Conservation (phyloP, 2,329 filamentous ascomycete species). For the Cladobotryum protrusum region DNA sequence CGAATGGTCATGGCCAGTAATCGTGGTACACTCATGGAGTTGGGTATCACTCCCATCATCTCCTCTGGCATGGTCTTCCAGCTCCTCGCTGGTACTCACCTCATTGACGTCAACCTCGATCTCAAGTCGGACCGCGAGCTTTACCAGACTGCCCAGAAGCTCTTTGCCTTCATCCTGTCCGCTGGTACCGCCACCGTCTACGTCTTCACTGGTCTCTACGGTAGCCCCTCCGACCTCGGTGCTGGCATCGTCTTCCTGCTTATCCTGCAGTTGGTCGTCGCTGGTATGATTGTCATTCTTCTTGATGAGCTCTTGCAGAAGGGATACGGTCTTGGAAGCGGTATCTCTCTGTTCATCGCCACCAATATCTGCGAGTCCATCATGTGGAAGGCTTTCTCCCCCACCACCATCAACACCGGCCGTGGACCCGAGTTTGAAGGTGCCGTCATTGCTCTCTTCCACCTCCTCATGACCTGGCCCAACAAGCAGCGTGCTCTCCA, state of each 20-base stretch:
- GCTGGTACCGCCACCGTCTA: conserved; percentile 97
- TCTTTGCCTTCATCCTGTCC: conserved; percentile 94
- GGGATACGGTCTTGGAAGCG: conserved; percentile 95
- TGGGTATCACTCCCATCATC: conserved; percentile 98
- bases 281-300: conserved; percentile 97
- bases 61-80: conserved; percentile 99
- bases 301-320: conserved; percentile 99
- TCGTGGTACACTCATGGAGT: conserved; percentile 88
- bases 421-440: conserved; percentile 99
- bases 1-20: conserved; percentile 99
- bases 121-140: conserved; percentile 99
- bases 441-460: conserved; percentile 95
- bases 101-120: conserved; percentile 99
- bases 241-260: conserved; percentile 97
- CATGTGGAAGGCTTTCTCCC: conserved; percentile 99
- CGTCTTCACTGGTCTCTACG: conserved; percentile 96
- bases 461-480: conserved; percentile 95
- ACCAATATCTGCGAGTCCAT: conserved; percentile 99
- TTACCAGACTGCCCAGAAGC: conserved; percentile 99
- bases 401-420: conserved; percentile 98
- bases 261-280: conserved; percentile 95
- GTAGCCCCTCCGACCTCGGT: conserved; percentile 91
- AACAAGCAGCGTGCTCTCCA: conserved; percentile 98
- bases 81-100: conserved; percentile 97
- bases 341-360: conserved; percentile 98